Evolutionary conservation across 2,329 filamentous ascomycete genomes (phyloP), one percentile per base, ranked within the genome.

Genomic region (Monilinia polystroma): DNA sequence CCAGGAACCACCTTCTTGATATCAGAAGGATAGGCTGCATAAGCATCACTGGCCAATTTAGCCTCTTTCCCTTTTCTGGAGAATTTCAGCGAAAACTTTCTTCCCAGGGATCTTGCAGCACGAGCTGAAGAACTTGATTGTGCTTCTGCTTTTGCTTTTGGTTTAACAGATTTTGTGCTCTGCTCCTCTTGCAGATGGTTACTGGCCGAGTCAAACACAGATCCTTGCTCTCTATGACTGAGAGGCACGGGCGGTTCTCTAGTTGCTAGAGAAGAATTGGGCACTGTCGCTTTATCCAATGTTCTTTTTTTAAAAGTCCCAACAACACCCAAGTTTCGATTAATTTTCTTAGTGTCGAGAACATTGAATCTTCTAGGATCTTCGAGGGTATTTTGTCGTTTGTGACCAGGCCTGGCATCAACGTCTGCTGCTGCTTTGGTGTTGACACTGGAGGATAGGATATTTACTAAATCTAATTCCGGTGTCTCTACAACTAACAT

Each of bases 361-460:
- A 60, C 57, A 35, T 60, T 60, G n/a, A 60, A 60, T 10, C 57
- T 35, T 35, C 43, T 60, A 23, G 57, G 57, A 49, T 60, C 57
- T 49, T 60, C 43, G 4, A 60, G 32, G 14, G 43, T 60, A 20
- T 35, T 60, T 49, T 60, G 43, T 18, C 57, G 57, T 49, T 35
- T 29, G 23, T 49, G 14, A n/a, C 16, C 26, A 16, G 43, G 20
- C 35, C 20, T 23, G 32, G 29, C 57, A 29, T 35, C 49, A 12
- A 38, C 18, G 12, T 35, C 18, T n/a, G 29, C 57, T 23, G 47
- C 8, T 16, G 57, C 29, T 49, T 43, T 60, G 43, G 57, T 60
- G 29, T 49, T 60, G 20, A 60, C 18, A 11, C 43, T 49, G 11
- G 57, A 60, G 7, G 57, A 60, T 18, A 60, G 20, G 11, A 60